Percentiles rank a stretch among this genome's conserved stretches.
phyloP scores from a whole-genome alignment of 2,329 filamentous ascomycete species.

The Fusarium clavum region DNA sequence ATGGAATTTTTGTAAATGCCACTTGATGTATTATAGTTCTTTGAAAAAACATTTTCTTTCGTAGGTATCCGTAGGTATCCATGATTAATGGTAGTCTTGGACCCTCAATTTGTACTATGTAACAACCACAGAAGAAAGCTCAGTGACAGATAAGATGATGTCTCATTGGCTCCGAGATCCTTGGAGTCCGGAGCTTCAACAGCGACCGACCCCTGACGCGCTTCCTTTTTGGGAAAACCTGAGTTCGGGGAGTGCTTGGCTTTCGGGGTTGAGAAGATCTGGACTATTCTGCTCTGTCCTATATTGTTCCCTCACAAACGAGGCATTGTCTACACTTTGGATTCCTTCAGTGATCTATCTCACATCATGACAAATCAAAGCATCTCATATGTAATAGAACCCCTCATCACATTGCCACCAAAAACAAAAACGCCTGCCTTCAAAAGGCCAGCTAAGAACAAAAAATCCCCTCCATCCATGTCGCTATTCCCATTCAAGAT shows the following conservation, averaged over 20 bases:
- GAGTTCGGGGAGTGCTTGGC: constrained; percentile 23
- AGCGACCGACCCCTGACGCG: constrained; percentile 34
- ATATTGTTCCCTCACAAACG: constrained; percentile 1
- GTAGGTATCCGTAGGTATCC: not conserved
- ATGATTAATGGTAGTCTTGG: constrained; percentile 5
- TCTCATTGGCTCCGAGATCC: constrained; percentile 26
- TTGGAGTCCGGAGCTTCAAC: constrained; percentile 7
- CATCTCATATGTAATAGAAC: not conserved
- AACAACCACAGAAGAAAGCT: constrained; percentile 2
- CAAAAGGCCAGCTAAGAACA: constrained; percentile 28
- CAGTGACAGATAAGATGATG: constrained; percentile 26
- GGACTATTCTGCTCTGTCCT: constrained; percentile 1
- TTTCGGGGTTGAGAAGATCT: constrained; percentile 11
- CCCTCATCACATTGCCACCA: constrained; percentile 20
- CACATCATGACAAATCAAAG: not conserved
- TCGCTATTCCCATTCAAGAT: constrained; percentile 33
- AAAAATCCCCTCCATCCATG: not conserved
- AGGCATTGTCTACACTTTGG: not conserved
- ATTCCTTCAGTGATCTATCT: not conserved
- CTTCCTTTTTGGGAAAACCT: constrained; percentile 34
- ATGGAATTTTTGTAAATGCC: not conserved
- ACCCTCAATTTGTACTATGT: constrained; percentile 6
- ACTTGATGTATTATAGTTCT: too few species aligned
- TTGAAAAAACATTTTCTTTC: not conserved
- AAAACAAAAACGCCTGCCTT: not conserved